Percentiles rank a stretch among this genome's conserved stretches.
These are phyloP conservation scores for Chrysosporium queenslandicum DNA, from an alignment of 2,329 filamentous ascomycete genomes.

Conservation along the genomic window DNA sequence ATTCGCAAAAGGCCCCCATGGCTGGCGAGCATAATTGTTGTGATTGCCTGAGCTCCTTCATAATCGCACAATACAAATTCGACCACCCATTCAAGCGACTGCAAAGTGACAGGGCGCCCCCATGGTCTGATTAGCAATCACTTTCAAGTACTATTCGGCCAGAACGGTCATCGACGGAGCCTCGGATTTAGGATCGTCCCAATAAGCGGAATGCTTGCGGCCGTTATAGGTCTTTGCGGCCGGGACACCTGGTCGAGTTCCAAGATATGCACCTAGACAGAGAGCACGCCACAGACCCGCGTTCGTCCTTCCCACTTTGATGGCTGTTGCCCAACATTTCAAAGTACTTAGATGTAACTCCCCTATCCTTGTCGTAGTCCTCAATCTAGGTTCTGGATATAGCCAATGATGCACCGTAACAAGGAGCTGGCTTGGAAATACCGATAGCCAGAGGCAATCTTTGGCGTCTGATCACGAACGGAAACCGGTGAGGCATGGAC, in stretches of 20 bases:
- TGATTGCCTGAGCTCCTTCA: neutral
- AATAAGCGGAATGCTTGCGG: neutral
- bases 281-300: neutral
- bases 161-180: slow-evolving; percentile 1
- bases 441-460: neutral
- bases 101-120: neutral
- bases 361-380: neutral
- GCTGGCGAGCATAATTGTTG: neutral
- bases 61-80: neutral
- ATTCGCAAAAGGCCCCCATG: slow-evolving; percentile 1
- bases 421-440: neutral
- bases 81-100: neutral
- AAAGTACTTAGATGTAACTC: slow-evolving; percentile 5
- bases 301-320: neutral
- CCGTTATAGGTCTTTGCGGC: neutral
- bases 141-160: neutral
- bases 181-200: neutral
- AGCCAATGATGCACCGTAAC: neutral
- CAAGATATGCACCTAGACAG: neutral
- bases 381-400: neutral
- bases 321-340: neutral
- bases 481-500: too few relatives aligned
- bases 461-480: neutral
- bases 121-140: slow-evolving; percentile 1
- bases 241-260: neutral